Evolutionary conservation across 176 grass and related monocot species (phyloP).

Genomic region (Aegilops bicornis): DNA sequence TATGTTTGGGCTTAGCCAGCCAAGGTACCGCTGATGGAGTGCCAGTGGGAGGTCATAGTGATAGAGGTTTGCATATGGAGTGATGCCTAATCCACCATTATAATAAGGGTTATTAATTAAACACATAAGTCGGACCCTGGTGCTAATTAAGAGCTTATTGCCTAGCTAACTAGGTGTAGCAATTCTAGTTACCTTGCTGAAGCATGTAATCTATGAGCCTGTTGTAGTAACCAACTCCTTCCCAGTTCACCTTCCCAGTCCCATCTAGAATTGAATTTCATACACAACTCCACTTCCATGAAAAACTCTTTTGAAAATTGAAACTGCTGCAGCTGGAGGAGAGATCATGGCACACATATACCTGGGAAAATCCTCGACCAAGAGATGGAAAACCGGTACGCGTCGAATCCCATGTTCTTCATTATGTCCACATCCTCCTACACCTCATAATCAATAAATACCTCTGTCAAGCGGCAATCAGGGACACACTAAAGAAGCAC

Average conservation of each 20-base stretch:
- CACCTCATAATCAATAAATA: background rate
- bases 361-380: constrained; percentile 85
- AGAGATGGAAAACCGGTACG: constrained; percentile 69
- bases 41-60: constrained; percentile 91
- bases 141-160: background rate
- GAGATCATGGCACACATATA: background rate
- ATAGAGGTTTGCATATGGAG: constrained; percentile 86
- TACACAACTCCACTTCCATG: background rate
- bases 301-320: constrained; percentile 5
- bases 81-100: constrained; percentile 47
- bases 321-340: background rate
- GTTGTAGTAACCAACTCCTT: constrained; percentile 89
- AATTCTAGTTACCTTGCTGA: constrained; percentile 47
- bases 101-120: background rate
- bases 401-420: constrained; percentile 78
- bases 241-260: constrained; percentile 57
- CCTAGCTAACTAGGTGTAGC: no score
- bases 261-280: constrained; percentile 49
- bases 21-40: constrained; percentile 71
- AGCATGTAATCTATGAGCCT: constrained; percentile 79
- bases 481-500: no score
- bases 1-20: constrained; percentile 67
- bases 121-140: background rate
- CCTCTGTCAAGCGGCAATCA: no score
- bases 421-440: constrained; percentile 86